A percentile compares a stretch with the other conserved stretches of the same genome.
These are phyloP conservation scores for Drechslerella coelobrocha DNA, from an alignment of 2,329 filamentous ascomycete species.

Conservation along the genomic window DNA sequence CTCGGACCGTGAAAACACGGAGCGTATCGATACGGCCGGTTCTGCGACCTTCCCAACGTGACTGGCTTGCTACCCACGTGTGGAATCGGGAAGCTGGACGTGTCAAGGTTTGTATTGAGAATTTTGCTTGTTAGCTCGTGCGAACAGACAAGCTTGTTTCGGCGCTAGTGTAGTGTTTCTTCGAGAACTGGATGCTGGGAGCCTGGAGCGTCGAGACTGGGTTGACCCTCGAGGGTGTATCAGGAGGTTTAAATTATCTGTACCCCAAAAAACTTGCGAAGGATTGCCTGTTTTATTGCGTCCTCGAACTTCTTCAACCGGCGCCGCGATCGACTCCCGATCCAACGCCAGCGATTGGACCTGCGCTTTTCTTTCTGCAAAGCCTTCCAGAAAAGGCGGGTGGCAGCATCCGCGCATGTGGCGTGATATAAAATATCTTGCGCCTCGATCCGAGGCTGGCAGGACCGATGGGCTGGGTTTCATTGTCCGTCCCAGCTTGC, in stretches of 20 bases:
- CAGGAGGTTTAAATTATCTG: neutral
- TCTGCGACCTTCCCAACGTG: constrained; percentile 18
- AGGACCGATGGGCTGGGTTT: constrained; percentile 28
- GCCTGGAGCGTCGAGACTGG: constrained; percentile 14
- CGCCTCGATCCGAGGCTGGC: constrained; percentile 47
- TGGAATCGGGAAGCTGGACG: constrained; percentile 30
- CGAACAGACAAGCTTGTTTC: no score
- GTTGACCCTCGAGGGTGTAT: neutral
- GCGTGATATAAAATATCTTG: constrained; percentile 26
- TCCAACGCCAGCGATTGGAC: constrained; percentile 1
- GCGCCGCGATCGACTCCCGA: constrained; percentile 28
- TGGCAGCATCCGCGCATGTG: constrained; percentile 27
- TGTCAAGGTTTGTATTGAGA: constrained; percentile 18
- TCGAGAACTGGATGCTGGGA: constrained; percentile 25
- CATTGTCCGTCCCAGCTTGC: constrained; percentile 31
- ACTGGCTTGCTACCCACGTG: neutral
- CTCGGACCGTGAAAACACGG: constrained; percentile 13
- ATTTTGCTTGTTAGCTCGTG: constrained; percentile 11
- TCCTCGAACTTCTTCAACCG: constrained; percentile 26
- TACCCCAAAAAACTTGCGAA: neutral
- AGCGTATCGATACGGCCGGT: constrained; percentile 49
- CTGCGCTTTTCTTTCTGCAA: constrained; percentile 7
- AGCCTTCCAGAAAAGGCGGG: constrained; percentile 36
- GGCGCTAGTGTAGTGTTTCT: constrained; percentile 5
- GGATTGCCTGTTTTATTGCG: neutral